phyloP scores from a whole-genome alignment of 2,329 filamentous ascomycete species.

The Microcyclospora pomicola region DNA sequence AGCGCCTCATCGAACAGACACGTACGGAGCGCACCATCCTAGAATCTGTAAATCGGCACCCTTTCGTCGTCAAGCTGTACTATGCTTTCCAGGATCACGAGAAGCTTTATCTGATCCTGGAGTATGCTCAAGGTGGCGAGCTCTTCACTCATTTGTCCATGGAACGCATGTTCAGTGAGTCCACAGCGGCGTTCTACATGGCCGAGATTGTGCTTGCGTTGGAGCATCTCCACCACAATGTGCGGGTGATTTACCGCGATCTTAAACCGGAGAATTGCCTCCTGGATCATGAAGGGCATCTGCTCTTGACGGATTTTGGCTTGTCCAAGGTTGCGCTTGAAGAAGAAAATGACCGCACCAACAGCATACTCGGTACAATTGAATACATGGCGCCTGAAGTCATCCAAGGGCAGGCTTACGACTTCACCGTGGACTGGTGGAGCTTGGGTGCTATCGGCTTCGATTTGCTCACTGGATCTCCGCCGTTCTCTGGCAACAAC shows the following conservation, averaged over 20 bases:
- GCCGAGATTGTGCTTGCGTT: slow-evolving; percentile 92
- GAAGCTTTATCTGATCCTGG: slow-evolving; percentile 91
- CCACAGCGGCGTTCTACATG: slow-evolving; percentile 91
- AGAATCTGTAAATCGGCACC: slow-evolving; percentile 90
- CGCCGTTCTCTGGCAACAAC: slow-evolving; percentile 82
- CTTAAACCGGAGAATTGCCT: slow-evolving; percentile 97
- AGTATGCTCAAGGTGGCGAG: slow-evolving; percentile 95
- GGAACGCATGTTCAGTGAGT: slow-evolving; percentile 89
- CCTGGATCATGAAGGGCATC: slow-evolving; percentile 76
- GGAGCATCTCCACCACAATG: slow-evolving; percentile 78
- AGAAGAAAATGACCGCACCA: slow-evolving; percentile 52
- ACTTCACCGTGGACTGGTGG: slow-evolving; percentile 97
- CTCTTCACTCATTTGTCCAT: slow-evolving; percentile 88
- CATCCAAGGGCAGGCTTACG: slow-evolving; percentile 74
- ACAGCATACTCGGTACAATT: slow-evolving; percentile 84
- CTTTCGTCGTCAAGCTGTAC: slow-evolving; percentile 94
- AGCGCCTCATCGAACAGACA: slow-evolving; percentile 90
- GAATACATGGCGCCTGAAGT: slow-evolving; percentile 99
- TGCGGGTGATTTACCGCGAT: slow-evolving; percentile 92
- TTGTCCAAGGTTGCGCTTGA: slow-evolving; percentile 86
- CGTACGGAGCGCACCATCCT: slow-evolving; percentile 92
- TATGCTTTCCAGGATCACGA: slow-evolving; percentile 98
- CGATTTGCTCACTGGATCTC: slow-evolving; percentile 82
- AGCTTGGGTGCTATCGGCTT: slow-evolving; percentile 85
- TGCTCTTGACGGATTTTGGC: slow-evolving; percentile 91